phyloP scores from a whole-genome alignment of 768 basidiomycete genomes.

The Phlegmacium glaucopus region DNA sequence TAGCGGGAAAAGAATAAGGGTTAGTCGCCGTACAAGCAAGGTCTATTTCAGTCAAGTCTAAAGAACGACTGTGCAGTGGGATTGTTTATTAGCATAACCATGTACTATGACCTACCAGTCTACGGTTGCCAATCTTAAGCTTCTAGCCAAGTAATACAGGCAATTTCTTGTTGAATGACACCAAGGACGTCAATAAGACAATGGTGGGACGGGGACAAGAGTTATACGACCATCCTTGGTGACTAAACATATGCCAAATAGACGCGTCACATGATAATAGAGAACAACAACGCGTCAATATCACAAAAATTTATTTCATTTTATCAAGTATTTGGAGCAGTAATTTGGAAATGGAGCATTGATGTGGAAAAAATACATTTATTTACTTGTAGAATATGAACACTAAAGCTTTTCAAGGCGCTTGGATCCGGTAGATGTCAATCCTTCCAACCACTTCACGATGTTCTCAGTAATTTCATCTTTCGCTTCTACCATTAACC shows the following conservation, averaged over 20 bases:
- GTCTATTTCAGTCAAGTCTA: slow-evolving; percentile 16
- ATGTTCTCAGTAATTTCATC: slow-evolving; percentile 50
- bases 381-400: too few relatives aligned
- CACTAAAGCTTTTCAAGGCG: neutral
- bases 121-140: slow-evolving; percentile 11
- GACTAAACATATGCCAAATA: slow-evolving; percentile 10
- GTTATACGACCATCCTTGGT: neutral
- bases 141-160: slow-evolving; percentile 9
- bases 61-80: slow-evolving; percentile 19
- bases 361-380: too few relatives aligned
- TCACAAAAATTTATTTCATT: too few relatives aligned
- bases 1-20: slow-evolving; percentile 20
- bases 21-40: slow-evolving; percentile 11
- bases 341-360: too few relatives aligned
- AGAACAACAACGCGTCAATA: too few relatives aligned
- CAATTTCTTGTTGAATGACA: slow-evolving; percentile 15
- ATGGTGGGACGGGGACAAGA: slow-evolving; percentile 22
- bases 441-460: slow-evolving; percentile 41
- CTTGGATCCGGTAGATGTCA: slow-evolving; percentile 21
- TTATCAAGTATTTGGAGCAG: too few relatives aligned
- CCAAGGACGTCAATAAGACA: slow-evolving; percentile 20
- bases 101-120: slow-evolving; percentile 20
- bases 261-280: too few relatives aligned
- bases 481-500: slow-evolving; percentile 63
- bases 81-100: slow-evolving; percentile 10